Evolutionary conservation across 371 early-diverging fungal genomes (phyloP), one percentile per base, ranked within the genome.

Genomic region (Umbelopsis sp.): DNA sequence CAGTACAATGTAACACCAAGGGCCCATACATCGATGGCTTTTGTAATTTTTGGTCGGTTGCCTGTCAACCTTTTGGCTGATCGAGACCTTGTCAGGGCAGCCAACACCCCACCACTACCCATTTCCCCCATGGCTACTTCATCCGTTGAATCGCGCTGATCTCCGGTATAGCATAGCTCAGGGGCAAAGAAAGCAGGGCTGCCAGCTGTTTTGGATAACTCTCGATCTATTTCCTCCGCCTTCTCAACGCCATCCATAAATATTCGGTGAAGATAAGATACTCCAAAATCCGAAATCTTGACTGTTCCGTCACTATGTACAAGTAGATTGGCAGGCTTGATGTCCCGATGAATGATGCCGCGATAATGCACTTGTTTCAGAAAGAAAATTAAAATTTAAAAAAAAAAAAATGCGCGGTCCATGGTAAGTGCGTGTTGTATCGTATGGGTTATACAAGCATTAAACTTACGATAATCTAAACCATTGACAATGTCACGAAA

Each of bases 1-100:
- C 99, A 99, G 77, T 96, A 99, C 18, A 99, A 86, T 3, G 99
- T 97, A n/a, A 99, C 98, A 1, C 99, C 99, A 67, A 99, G 83
- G 20, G 99, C 97, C 99, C 99, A 99, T 4, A 99, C 88, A 80
- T 99, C 99, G 46, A 99, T 96, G 9, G 93, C 92, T 57, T 91
- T 91, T 10, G 94, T 92, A 24, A 93, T 92, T 6, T 83, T 85
- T 32, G 86, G 86, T 35, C 73, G 74, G 37, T 29, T 37, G 22
- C 3, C 6, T 0, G 66, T n/a, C 29, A 35, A 25, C 32, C 35
- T 57, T 29, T 29, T 24, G n/a, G 35, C 29, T 9, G 57, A 57
- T 37, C 57, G 29, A 5, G 57, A 57, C 7, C 50, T 14, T 38
- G 68, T 63, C n/a, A 50, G 38, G 22, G 66, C 45, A 6, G 63